A percentile compares a stretch with the other conserved stretches of the same genome.
These are phyloP conservation scores for Ophiognomonia clavigignenti-juglandacearum DNA, from an alignment of 2,329 filamentous ascomycete genomes.

Conservation along the genomic window DNA sequence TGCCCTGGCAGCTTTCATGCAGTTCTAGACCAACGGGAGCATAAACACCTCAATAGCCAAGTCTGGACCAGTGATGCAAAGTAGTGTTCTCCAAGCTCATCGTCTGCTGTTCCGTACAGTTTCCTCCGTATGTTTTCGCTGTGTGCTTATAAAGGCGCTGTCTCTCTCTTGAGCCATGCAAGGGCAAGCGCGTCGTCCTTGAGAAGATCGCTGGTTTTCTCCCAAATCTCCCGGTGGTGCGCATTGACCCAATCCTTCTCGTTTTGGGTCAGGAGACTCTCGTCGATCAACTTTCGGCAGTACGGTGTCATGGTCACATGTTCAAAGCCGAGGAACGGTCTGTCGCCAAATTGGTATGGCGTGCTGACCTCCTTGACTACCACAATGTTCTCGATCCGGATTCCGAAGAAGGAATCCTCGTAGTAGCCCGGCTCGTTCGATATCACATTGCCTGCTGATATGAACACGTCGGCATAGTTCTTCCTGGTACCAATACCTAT, in stretches of 20 bases:
- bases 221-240: constrained; percentile 75
- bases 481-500: constrained; percentile 92
- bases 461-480: constrained; percentile 84
- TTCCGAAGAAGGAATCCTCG: constrained; percentile 90
- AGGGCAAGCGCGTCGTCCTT: constrained; percentile 64
- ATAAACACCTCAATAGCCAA: neutral
- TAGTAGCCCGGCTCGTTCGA: constrained; percentile 98
- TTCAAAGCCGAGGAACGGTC: constrained; percentile 91
- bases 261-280: constrained; percentile 60
- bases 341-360: constrained; percentile 83
- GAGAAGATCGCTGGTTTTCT: constrained; percentile 77
- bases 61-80: neutral
- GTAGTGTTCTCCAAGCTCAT: neutral
- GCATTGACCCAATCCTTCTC: constrained; percentile 86
- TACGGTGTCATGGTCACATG: constrained; percentile 97
- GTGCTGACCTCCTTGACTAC: constrained; percentile 88
- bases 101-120: neutral
- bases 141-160: constrained; percentile 47
- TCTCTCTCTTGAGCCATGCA: constrained; percentile 84
- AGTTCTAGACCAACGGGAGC: constrained; percentile 27
- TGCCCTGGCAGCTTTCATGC: constrained; percentile 62
- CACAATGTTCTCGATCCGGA: constrained; percentile 94
- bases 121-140: neutral
- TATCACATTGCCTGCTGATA: constrained; percentile 89
- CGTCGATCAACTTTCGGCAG: constrained; percentile 82